Evolutionary conservation across 306 rosid species (phyloP).

Genomic region (Cicer judaicum): DNA sequence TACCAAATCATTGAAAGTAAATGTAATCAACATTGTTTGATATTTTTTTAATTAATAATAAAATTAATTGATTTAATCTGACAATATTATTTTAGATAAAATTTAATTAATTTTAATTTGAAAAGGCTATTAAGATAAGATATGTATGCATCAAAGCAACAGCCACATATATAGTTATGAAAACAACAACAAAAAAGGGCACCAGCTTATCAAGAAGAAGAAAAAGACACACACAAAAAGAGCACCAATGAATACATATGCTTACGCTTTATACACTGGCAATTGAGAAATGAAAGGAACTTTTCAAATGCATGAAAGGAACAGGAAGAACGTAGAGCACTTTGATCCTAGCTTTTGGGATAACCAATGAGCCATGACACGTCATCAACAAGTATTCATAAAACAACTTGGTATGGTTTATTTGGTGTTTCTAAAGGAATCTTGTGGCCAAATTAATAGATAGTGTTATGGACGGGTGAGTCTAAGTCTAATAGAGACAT

Average conservation of each 20-base stretch:
- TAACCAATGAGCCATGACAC: constrained; percentile 18
- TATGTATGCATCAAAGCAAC: constrained; percentile 13
- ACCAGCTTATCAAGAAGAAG: not conserved
- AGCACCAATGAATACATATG: not conserved
- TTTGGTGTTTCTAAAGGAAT: not conserved
- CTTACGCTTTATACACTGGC: not conserved
- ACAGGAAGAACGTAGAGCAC: not conserved
- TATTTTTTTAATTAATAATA: no score
- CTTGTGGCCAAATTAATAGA: no score
- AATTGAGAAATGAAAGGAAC: constrained; percentile 14
- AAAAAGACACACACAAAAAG: not conserved
- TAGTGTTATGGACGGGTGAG: no score
- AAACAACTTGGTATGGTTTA: not conserved
- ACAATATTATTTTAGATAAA: no score
- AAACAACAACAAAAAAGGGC: not conserved
- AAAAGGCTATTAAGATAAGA: not conserved
- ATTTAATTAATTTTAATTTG: no score
- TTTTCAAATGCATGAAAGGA: not conserved
- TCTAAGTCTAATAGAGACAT: no score
- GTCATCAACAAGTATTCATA: not conserved
- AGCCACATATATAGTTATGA: not conserved
- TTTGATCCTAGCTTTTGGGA: constrained; percentile 37
- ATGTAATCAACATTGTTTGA: no score
- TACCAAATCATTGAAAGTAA: no score
- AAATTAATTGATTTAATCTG: no score